Evolutionary conservation across 2,329 filamentous ascomycete species (phyloP).

Genomic region (Penicillium hordei): DNA sequence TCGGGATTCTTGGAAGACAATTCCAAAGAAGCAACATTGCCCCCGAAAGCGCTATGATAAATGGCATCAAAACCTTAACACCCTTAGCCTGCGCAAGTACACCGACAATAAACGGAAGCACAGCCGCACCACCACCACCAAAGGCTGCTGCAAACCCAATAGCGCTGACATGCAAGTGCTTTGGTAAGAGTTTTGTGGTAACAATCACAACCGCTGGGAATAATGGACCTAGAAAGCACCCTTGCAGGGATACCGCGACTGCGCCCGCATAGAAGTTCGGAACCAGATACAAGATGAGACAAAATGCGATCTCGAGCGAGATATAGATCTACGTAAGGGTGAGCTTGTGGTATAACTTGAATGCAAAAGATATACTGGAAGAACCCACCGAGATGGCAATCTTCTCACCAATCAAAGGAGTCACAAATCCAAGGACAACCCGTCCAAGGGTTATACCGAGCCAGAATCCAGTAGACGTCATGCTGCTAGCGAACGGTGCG

Average conservation of each 20-base stretch:
- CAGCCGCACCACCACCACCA: slow-evolving; percentile 66
- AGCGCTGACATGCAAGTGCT: slow-evolving; percentile 66
- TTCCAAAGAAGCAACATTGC: slow-evolving; percentile 54
- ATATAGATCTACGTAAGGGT: slow-evolving; percentile 55
- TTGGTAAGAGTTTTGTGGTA: slow-evolving; percentile 67
- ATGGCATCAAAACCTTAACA: slow-evolving; percentile 60
- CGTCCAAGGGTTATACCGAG: slow-evolving; percentile 71
- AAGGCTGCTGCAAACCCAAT: slow-evolving; percentile 73
- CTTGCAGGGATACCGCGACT: slow-evolving; percentile 67
- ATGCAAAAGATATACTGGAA: background rate
- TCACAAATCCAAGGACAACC: slow-evolving; percentile 62
- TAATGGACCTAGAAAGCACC: slow-evolving; percentile 71
- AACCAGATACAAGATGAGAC: slow-evolving; percentile 78
- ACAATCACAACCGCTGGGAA: slow-evolving; percentile 70
- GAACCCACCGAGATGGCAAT: slow-evolving; percentile 52
- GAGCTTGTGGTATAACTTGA: background rate
- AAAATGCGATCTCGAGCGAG: slow-evolving; percentile 60
- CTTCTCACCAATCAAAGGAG: slow-evolving; percentile 68
- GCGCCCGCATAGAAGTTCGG: slow-evolving; percentile 72
- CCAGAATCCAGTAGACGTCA: slow-evolving; percentile 74
- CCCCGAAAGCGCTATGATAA: slow-evolving; percentile 56
- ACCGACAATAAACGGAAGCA: slow-evolving; percentile 50
- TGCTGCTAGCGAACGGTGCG: slow-evolving; percentile 63
- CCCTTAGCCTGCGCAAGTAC: slow-evolving; percentile 56
- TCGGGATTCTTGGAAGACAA: background rate